These are phyloP conservation scores for Coniophora puteana DNA, from an alignment of 1,284 basidiomycete genomes.

Conservation along the genomic window DNA sequence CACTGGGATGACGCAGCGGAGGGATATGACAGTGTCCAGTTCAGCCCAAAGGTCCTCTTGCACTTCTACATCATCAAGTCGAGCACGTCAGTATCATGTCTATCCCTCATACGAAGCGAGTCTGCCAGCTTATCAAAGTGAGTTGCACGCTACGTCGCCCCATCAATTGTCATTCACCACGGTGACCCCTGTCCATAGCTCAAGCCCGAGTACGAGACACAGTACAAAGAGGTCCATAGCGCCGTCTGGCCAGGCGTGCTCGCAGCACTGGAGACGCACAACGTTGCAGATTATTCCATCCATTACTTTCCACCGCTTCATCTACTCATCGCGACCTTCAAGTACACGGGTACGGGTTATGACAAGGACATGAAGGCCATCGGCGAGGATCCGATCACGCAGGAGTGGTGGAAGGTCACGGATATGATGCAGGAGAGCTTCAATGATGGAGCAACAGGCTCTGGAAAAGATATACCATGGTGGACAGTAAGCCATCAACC, in stretches of 20 bases:
- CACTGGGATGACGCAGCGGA: too few relatives aligned
- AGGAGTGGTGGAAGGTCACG: slow-evolving; percentile 74
- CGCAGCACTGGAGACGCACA: slow-evolving; percentile 58
- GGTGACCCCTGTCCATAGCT: slow-evolving; percentile 35
- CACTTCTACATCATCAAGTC: too few relatives aligned
- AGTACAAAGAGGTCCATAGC: slow-evolving; percentile 69
- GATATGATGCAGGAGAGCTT: slow-evolving; percentile 80
- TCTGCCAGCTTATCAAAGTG: slow-evolving; percentile 75
- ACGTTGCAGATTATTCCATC: slow-evolving; percentile 78
- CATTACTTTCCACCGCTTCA: slow-evolving; percentile 59
- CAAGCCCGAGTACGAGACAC: slow-evolving; percentile 56
- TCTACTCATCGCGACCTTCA: slow-evolving; percentile 69
- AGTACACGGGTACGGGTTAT: slow-evolving; percentile 61
- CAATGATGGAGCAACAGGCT: slow-evolving; percentile 63
- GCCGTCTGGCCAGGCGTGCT: slow-evolving; percentile 73
- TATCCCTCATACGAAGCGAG: slow-evolving; percentile 47
- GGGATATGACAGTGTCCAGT: too few relatives aligned
- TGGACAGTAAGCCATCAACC: slow-evolving; percentile 50
- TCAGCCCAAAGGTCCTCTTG: too few relatives aligned
- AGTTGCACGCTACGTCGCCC: slow-evolving; percentile 7
- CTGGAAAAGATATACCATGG: slow-evolving; percentile 64
- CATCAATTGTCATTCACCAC: slow-evolving; percentile 4
- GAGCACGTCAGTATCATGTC: too few relatives aligned
- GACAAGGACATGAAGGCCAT: slow-evolving; percentile 65
- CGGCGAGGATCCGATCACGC: slow-evolving; percentile 62